Percentiles rank a stretch among this genome's conserved stretches.
Evolutionary conservation across 345 rosid species (phyloP).

Genomic region (Combretum micranthum): DNA sequence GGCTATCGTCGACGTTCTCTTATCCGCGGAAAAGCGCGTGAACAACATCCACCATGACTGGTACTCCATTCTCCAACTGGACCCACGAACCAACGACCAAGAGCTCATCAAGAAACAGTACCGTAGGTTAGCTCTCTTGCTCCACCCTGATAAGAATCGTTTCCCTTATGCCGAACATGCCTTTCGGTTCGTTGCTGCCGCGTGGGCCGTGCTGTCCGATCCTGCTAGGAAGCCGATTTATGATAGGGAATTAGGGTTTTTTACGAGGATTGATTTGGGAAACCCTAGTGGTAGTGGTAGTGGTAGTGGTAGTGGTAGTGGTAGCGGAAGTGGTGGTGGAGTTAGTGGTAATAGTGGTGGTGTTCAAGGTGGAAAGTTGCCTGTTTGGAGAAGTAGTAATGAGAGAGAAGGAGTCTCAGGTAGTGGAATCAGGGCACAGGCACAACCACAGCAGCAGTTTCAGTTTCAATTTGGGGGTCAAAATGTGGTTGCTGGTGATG

Average conservation of each 20-base stretch:
- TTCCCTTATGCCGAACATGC: slow-evolving; percentile 69
- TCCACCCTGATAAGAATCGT: slow-evolving; percentile 86
- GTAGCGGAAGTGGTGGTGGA: no score
- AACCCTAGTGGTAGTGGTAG: not conserved
- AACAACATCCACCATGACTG: slow-evolving; percentile 59
- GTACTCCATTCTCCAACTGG: slow-evolving; percentile 78
- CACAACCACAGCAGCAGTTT: not conserved
- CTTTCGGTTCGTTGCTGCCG: slow-evolving; percentile 70
- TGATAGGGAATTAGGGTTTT: slow-evolving; percentile 53
- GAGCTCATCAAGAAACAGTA: slow-evolving; percentile 72
- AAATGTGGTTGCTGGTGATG: no score
- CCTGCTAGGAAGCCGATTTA: slow-evolving; percentile 40
- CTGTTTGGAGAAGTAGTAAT: no score
- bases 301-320: not conserved
- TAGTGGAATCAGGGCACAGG: not conserved
- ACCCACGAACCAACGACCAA: slow-evolving; percentile 38
- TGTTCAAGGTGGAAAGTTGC: no score
- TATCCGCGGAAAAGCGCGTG: slow-evolving; percentile 53
- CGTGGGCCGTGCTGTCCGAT: slow-evolving; percentile 76
- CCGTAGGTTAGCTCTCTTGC: slow-evolving; percentile 75
- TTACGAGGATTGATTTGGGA: slow-evolving; percentile 51
- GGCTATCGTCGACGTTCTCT: slow-evolving; percentile 74
- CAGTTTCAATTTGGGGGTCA: not conserved
- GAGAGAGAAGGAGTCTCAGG: no score
- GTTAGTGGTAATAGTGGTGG: no score